These are phyloP conservation scores for Ophiocordyceps unilateralis DNA, from an alignment of 2,329 filamentous ascomycete species.

Conservation along the genomic window DNA sequence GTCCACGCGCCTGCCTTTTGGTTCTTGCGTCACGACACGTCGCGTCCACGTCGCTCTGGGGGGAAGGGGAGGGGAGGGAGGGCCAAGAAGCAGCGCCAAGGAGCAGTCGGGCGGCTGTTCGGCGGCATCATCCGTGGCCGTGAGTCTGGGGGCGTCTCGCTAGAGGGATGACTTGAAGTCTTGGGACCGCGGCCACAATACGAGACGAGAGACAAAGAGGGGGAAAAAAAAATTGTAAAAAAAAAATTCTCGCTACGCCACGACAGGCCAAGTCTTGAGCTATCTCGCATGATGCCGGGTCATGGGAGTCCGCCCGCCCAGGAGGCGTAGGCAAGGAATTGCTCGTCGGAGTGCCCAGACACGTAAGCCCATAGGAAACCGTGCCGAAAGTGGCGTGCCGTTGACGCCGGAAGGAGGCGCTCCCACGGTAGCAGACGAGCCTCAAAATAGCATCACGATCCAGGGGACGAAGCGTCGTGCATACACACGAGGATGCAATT, in stretches of 20 bases:
- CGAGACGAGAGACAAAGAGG: not conserved
- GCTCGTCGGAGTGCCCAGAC: too few species aligned
- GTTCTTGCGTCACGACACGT: not conserved
- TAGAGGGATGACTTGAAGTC: not conserved
- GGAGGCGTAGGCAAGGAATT: too few species aligned
- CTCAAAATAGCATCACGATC: not conserved
- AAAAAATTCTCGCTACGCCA: too few species aligned
- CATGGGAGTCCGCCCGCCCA: too few species aligned
- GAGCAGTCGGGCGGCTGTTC: not conserved
- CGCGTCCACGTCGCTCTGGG: not conserved
- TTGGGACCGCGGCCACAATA: not conserved
- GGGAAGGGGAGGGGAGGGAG: not conserved
- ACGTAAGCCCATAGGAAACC: too few species aligned
- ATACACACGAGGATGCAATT: not conserved
- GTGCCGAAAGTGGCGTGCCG: too few species aligned
- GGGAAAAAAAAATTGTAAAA: not conserved
- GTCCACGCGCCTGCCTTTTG: not conserved
- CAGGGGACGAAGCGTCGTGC: too few species aligned
- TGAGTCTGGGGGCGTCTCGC: not conserved
- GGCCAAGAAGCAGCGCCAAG: not conserved
- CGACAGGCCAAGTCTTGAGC: too few species aligned
- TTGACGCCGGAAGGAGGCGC: too few species aligned
- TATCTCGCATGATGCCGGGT: too few species aligned
- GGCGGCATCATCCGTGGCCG: not conserved
- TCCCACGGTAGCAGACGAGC: not conserved